Conservation (phyloP, 1,284 basidiomycete genomes). For the Tylopilus sp. region DNA sequence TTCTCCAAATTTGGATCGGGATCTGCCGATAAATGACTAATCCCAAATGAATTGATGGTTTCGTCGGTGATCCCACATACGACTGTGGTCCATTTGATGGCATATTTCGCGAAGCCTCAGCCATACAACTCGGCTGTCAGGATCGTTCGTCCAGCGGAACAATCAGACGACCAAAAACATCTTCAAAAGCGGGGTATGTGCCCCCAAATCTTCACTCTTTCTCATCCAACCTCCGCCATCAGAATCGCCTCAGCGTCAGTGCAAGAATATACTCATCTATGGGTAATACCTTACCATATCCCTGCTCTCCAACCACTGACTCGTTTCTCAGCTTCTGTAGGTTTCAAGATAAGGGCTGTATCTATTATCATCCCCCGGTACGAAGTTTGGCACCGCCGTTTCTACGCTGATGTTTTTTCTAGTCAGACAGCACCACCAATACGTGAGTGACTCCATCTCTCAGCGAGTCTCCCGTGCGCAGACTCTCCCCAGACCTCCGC, state of each 20-base stretch:
- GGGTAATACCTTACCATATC: conserved; percentile 49
- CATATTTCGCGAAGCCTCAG: conserved; percentile 45
- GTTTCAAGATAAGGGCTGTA: conserved; percentile 82
- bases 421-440: conserved; percentile 23
- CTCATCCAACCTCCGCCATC: conserved; percentile 14
- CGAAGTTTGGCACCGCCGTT: conserved; percentile 26
- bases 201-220: not conserved
- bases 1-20: not conserved
- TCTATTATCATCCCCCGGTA: conserved; percentile 77
- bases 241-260: conserved; percentile 75
- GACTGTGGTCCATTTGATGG: conserved; percentile 24
- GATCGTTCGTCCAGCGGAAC: conserved; percentile 49
- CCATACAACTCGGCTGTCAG: conserved; percentile 52
- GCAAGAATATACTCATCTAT: conserved; percentile 84
- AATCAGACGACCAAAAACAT: conserved; percentile 36
- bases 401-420: conserved; percentile 14
- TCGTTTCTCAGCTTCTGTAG: conserved; percentile 62
- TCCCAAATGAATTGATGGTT: not conserved
- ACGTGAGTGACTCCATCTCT: conserved; percentile 15
- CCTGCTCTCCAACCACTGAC: conserved; percentile 10
- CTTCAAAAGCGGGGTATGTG: conserved; percentile 43
- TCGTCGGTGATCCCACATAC: conserved; percentile 1
- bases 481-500: conserved; percentile 34
- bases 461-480: not conserved
- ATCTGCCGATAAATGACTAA: not conserved